phyloP scores from a whole-genome alignment of 306 rosid species.

The Aeschynomene evenia region DNA sequence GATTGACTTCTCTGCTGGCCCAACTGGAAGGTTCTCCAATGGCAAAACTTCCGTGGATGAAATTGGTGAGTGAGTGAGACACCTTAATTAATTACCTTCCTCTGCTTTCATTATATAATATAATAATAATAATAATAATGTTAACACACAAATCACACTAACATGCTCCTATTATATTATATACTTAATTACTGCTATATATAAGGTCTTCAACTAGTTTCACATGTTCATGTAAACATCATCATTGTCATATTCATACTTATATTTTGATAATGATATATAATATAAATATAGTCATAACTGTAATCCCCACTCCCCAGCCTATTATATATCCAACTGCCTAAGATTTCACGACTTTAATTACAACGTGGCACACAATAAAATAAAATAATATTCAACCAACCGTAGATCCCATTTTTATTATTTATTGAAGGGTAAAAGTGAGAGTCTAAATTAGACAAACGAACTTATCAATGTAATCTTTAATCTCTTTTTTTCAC shows the following conservation, averaged over 20 bases:
- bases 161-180: no score
- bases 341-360: no score
- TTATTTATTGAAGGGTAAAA: no score
- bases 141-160: background rate
- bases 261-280: background rate
- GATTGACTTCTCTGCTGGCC: conserved; percentile 65
- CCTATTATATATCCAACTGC: background rate
- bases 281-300: background rate
- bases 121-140: no score
- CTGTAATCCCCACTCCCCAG: no score
- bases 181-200: background rate
- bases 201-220: background rate
- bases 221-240: background rate
- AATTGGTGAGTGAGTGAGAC: conserved; percentile 75
- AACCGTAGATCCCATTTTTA: no score
- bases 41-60: conserved; percentile 82
- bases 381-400: no score
- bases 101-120: no score
- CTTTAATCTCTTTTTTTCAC: background rate
- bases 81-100: no score
- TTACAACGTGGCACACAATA: no score
- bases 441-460: no score
- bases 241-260: conserved; percentile 5
- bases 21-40: conserved; percentile 88
- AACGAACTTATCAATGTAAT: no score